phyloP scores from a whole-genome alignment of 1,139 yeast genomes.

The Saccharomyces hybrid region DNA sequence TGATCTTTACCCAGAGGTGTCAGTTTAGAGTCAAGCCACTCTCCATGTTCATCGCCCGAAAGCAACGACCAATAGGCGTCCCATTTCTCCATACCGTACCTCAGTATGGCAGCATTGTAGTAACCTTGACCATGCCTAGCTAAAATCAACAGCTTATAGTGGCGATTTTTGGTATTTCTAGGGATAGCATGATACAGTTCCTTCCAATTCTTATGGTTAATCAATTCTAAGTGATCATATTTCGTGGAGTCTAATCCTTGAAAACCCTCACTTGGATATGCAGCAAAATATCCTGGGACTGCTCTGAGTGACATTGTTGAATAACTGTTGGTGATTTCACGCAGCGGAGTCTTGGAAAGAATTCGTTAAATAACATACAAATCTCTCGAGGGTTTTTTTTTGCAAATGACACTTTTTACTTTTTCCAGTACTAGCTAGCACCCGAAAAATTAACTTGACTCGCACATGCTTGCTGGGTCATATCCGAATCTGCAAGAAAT shows the following conservation, averaged over 20 bases:
- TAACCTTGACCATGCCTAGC: slow-evolving; percentile 78
- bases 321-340: neutral
- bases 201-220: slow-evolving; percentile 39
- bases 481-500: neutral
- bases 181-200: slow-evolving; percentile 29
- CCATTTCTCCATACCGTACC: slow-evolving; percentile 55
- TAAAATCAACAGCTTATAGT: slow-evolving; percentile 47
- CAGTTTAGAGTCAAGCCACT: slow-evolving; percentile 33
- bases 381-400: neutral
- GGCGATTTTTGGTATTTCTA: slow-evolving; percentile 12
- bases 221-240: slow-evolving; percentile 40
- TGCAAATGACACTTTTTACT: neutral
- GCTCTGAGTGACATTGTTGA: slow-evolving; percentile 13
- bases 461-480: neutral
- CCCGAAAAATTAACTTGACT: neutral
- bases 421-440: neutral
- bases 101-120: slow-evolving; percentile 55
- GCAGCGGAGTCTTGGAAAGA: neutral
- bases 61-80: slow-evolving; percentile 48
- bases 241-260: slow-evolving; percentile 14
- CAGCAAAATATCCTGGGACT: slow-evolving; percentile 23
- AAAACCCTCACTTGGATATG: slow-evolving; percentile 9
- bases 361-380: neutral
- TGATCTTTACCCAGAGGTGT: slow-evolving; percentile 53
- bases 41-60: slow-evolving; percentile 29